Percentiles rank a stretch among this genome's conserved stretches.
Conservation (phyloP, 805 yeast species). For the Brettanomyces sp. region DNA sequence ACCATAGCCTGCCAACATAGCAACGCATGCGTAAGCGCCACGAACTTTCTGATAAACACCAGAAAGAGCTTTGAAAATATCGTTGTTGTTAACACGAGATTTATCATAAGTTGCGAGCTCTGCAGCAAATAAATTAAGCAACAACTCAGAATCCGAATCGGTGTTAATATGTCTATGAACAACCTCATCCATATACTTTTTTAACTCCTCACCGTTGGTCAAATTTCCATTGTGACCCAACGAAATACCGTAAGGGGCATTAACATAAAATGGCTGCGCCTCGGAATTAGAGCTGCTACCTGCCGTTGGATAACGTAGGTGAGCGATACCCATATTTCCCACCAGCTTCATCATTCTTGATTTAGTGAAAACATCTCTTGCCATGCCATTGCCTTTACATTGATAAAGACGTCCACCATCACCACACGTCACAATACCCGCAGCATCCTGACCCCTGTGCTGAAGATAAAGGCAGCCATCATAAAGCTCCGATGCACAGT, state of each 20-base stretch:
- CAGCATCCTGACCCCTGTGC: slow-evolving; percentile 98
- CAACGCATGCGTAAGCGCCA: slow-evolving; percentile 96
- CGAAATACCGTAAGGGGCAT: slow-evolving; percentile 90
- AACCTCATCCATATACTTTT: slow-evolving; percentile 76
- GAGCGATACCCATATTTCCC: slow-evolving; percentile 94
- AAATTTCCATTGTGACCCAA: slow-evolving; percentile 92
- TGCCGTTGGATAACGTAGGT: slow-evolving; percentile 94
- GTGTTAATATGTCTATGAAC: slow-evolving; percentile 97
- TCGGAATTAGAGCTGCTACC: slow-evolving; percentile 93
- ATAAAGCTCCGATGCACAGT: slow-evolving; percentile 81
- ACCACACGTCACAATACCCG: slow-evolving; percentile 97
- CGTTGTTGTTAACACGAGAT: slow-evolving; percentile 84
- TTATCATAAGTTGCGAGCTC: slow-evolving; percentile 88
- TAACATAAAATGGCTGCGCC: slow-evolving; percentile 98
- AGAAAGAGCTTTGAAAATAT: slow-evolving; percentile 74
- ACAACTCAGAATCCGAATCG: slow-evolving; percentile 88
- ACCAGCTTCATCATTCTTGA: slow-evolving; percentile 66
- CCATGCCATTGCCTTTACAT: slow-evolving; percentile 99
- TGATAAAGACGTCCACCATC: slow-evolving; percentile 88
- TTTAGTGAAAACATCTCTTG: slow-evolving; percentile 91
- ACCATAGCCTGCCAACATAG: slow-evolving; percentile 94
- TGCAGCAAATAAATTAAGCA: slow-evolving; percentile 83
- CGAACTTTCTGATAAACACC: slow-evolving; percentile 76
- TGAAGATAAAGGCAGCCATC: slow-evolving; percentile 91
- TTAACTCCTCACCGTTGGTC: slow-evolving; percentile 74